phyloP scores from a whole-genome alignment of 2,329 filamentous ascomycete genomes.

The Zymoseptoria ardabiliae region DNA sequence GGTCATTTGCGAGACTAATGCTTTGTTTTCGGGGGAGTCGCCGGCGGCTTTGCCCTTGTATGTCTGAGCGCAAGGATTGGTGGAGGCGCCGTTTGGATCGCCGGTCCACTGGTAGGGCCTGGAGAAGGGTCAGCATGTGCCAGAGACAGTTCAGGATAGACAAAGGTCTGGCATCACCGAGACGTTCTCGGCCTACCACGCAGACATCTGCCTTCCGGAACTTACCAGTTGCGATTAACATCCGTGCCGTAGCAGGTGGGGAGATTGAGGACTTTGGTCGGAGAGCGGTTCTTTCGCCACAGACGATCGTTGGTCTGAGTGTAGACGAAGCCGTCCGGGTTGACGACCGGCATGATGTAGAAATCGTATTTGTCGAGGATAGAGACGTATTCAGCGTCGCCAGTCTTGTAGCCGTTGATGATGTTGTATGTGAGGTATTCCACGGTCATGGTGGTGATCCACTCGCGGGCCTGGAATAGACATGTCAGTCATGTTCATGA shows the following conservation, averaged over 20 bases:
- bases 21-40: constrained; percentile 47
- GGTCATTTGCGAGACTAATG: constrained; percentile 43
- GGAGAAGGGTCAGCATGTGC: constrained; percentile 21
- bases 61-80: constrained; percentile 45
- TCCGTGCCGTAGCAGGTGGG: constrained; percentile 46
- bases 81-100: constrained; percentile 41
- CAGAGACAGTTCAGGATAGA: too few species aligned
- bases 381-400: constrained; percentile 10
- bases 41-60: constrained; percentile 35
- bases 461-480: constrained; percentile 18
- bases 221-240: constrained; percentile 43
- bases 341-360: constrained; percentile 21
- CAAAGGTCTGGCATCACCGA: too few species aligned
- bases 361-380: constrained; percentile 18
- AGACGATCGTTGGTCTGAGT: constrained; percentile 50
- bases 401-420: constrained; percentile 17
- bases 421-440: constrained; percentile 22
- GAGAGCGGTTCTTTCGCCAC: constrained; percentile 56
- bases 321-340: constrained; percentile 48
- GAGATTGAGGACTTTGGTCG: constrained; percentile 16
- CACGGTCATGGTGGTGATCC: constrained; percentile 22
- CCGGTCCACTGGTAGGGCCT: constrained; percentile 47
- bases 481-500: constrained; percentile 20
- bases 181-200: too few species aligned
- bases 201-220: too few species aligned